Percentiles rank a stretch among this genome's conserved stretches.
Evolutionary conservation across 768 basidiomycete species (phyloP).

Genomic region (Auricularia cornea): DNA sequence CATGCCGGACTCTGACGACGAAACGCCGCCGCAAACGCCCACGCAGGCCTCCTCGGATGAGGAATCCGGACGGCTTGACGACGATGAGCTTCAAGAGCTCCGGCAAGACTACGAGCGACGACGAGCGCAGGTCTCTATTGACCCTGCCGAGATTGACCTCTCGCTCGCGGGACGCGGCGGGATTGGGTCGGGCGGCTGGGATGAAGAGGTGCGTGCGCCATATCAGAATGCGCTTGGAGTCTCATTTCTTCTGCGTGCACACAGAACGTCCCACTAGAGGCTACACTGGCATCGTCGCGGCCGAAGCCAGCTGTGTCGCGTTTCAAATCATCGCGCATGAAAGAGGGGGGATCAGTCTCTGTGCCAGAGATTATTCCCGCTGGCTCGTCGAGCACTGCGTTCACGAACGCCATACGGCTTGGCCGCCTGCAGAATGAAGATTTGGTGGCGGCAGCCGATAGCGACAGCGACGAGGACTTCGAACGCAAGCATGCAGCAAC

Average conservation of each 20-base stretch:
- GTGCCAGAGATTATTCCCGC: not conserved
- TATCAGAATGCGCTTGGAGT: not conserved
- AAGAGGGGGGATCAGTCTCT: not conserved
- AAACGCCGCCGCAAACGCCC: not conserved
- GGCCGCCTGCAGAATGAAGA: slow-evolving; percentile 1
- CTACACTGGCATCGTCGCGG: not conserved
- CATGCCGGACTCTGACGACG: slow-evolving; percentile 4
- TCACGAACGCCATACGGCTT: not conserved
- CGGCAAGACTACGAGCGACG: not conserved
- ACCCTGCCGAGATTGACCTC: not conserved
- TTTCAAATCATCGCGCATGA: slow-evolving; percentile 2
- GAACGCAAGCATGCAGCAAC: not conserved
- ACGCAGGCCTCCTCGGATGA: not conserved
- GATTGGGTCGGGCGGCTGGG: slow-evolving; percentile 4
- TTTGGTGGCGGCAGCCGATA: not conserved
- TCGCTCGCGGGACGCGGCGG: not conserved
- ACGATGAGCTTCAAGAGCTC: not conserved
- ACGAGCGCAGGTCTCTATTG: not conserved
- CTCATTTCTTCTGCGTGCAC: not conserved
- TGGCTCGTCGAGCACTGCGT: not conserved
- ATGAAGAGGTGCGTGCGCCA: not conserved
- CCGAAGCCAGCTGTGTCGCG: slow-evolving; percentile 1
- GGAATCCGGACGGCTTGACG: not conserved
- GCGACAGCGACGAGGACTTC: slow-evolving; percentile 2
- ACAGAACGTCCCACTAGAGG: not conserved